phyloP scores from a whole-genome alignment of 306 rosid species.

The Vigna angularis region DNA sequence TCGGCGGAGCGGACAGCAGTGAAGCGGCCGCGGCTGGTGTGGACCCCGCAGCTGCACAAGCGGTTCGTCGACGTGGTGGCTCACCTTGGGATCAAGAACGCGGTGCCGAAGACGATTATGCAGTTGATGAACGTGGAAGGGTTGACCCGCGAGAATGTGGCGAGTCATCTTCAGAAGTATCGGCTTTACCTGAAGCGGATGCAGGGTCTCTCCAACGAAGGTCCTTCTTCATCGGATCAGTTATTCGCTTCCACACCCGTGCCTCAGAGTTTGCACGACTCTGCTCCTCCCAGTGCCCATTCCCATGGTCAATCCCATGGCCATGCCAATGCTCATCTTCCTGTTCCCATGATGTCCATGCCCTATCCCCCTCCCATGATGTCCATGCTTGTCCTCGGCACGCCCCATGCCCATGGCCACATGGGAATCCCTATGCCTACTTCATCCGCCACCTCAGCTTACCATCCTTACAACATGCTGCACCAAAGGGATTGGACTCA shows the following conservation, averaged over 20 bases:
- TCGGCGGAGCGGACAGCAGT: conserved; percentile 33
- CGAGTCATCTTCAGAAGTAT: conserved; percentile 94
- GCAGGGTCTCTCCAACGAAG: conserved; percentile 74
- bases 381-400: conserved; percentile 65
- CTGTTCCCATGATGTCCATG: conserved; percentile 55
- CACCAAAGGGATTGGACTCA: conserved; percentile 62
- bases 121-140: conserved; percentile 97
- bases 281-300: conserved; percentile 44
- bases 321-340: conserved; percentile 43
- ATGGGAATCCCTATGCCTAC: conserved; percentile 55
- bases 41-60: conserved; percentile 95
- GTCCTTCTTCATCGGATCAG: conserved; percentile 74
- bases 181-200: conserved; percentile 86
- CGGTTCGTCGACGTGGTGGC: conserved; percentile 93
- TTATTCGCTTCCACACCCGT: conserved; percentile 83
- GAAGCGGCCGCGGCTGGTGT: conserved; percentile 83
- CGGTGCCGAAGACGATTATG: conserved; percentile 95
- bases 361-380: conserved; percentile 57
- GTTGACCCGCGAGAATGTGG: conserved; percentile 92
- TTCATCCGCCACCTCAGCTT: conserved; percentile 41
- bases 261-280: conserved; percentile 71
- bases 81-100: conserved; percentile 87
- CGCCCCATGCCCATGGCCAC: conserved; percentile 54
- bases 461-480: conserved; percentile 62
- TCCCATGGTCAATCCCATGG: conserved; percentile 48